Conservation (phyloP, 805 yeast species). For the Grigorovia humatica region DNA sequence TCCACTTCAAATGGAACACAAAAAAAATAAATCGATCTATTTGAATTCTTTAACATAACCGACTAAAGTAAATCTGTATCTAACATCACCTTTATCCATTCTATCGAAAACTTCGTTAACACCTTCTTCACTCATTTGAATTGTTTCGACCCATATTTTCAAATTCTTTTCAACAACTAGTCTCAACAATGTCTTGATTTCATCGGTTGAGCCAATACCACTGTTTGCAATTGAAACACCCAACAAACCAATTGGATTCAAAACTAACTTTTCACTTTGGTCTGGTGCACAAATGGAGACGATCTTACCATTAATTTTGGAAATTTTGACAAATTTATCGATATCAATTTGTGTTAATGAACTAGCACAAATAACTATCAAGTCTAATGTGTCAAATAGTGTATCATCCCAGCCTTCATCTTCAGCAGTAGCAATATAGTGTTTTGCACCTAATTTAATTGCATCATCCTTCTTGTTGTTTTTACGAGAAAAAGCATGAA, state of each 20-base stretch:
- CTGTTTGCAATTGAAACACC: constrained; percentile 27
- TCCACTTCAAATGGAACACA: too few relatives aligned
- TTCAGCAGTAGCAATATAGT: too few relatives aligned
- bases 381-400: constrained; percentile 33
- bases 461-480: constrained; percentile 41
- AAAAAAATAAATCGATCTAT: too few relatives aligned
- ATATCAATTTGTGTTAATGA: constrained; percentile 32
- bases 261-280: constrained; percentile 6
- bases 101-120: constrained; percentile 38
- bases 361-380: constrained; percentile 40
- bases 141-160: constrained; percentile 43
- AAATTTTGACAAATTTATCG: too few relatives aligned
- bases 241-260: constrained; percentile 11
- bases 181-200: too few relatives aligned
- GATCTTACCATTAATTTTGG: constrained; percentile 30
- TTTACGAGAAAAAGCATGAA: constrained; percentile 45
- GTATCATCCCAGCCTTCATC: constrained; percentile 33
- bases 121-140: constrained; percentile 37
- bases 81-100: constrained; percentile 41
- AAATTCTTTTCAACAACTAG: constrained; percentile 38
- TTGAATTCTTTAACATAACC: constrained; percentile 33
- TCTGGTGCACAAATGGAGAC: constrained; percentile 20
- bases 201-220: constrained; percentile 36
- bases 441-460: constrained; percentile 42
- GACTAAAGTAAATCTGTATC: constrained; percentile 44